Percentiles rank a stretch among this genome's conserved stretches.
Conservation (phyloP, 371 early-diverging fungal species). For the Nematocida sp. region DNA sequence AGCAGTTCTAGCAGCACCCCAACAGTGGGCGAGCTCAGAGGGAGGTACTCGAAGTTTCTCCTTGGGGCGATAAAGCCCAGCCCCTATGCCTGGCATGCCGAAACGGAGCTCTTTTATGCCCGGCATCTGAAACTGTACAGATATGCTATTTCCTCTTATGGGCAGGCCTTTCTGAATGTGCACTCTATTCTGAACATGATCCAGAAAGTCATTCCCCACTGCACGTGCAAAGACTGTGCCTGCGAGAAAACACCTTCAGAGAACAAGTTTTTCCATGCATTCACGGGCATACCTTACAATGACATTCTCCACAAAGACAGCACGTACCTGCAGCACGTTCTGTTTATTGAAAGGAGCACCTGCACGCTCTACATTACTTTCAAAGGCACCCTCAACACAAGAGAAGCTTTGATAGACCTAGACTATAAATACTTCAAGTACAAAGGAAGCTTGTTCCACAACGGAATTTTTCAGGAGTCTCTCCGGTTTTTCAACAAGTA, state of each 20-base stretch:
- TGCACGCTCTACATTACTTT: constrained; percentile 35
- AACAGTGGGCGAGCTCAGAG: background rate
- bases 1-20: background rate
- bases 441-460: constrained; percentile 51
- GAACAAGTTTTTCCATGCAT: constrained; percentile 40
- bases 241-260: background rate
- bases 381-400: constrained; percentile 32
- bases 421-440: constrained; percentile 44
- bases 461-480: constrained; percentile 58
- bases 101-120: constrained; percentile 19
- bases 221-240: constrained; percentile 17
- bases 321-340: constrained; percentile 44
- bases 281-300: constrained; percentile 40
- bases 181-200: constrained; percentile 47
- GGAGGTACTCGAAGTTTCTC: background rate
- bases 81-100: constrained; percentile 28
- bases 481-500: constrained; percentile 51
- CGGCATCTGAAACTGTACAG: constrained; percentile 24
- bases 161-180: constrained; percentile 33
- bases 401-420: constrained; percentile 47
- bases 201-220: background rate
- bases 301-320: constrained; percentile 42
- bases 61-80: background rate
- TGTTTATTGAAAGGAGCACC: constrained; percentile 30
- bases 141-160: constrained; percentile 43